Evolutionary conservation across 805 yeast genomes (phyloP), one percentile per base, ranked within the genome.

Genomic region (Ogataea chonburiensis): DNA sequence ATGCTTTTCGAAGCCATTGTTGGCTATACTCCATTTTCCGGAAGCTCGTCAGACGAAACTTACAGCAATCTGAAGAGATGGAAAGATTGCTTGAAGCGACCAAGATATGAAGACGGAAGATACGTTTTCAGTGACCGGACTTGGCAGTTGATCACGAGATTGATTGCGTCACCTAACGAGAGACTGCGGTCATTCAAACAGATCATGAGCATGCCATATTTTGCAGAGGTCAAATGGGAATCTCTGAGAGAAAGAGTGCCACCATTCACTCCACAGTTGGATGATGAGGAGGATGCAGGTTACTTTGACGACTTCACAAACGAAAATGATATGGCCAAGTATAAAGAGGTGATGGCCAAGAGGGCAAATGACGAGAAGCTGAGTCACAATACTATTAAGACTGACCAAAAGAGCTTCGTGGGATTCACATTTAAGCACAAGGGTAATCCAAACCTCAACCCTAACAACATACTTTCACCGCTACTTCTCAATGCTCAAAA

Each of bases 11-110:
- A 93, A 64, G 86, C 96, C 30, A 75, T 93, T 39, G 93, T 93
- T 46, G 98, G 98, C 0, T 93, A 86, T 62, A 95, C 99, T 3
- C 99, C 99, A 28, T 93, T 93, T 57, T 81, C 95, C 26, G 99
- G 98, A 3, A 77, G 88, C 26, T 77, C 86, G 25, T 85, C 94
- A 24, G 95, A 93, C 53, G 98, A 93, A 60, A 93, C 98, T 0
- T 93, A 94, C 61, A 77, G 87, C 49, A 93, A 93, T 56, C 71
- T 93, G 62, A 86, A 91, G 61, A 80, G 88, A 58, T 93, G 98
- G 98, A 86, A 77, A 59, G 81, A 84, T 20, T 81, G 89, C 11
- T 71, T 93, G 51, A 74, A 85, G 49, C 77, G 98, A 55, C 99
- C 99, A 12, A 85, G 81, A 54, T 81, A 89, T 45, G 91, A 85